Base-by-base conservation (phyloP, 2,329 filamentous ascomycete genomes). In the Chaetomium sp. region DNA sequence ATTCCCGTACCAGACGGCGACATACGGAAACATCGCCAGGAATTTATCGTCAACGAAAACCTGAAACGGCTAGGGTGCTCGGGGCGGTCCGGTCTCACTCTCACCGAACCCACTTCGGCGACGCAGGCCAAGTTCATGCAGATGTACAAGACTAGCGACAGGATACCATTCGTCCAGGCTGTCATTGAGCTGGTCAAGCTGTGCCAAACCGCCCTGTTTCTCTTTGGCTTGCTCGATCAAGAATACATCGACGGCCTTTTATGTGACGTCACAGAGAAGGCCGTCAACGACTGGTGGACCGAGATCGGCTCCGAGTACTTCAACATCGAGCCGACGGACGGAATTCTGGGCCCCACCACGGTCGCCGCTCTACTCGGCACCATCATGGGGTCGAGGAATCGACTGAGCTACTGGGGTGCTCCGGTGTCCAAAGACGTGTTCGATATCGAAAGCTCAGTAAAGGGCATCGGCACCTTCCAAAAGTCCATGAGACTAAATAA, bases 231-330 rank as follows among this genome's bases (percentile, higher is more conserved):
- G 68, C 76, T 97, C 5, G 86, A 89, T n/a, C 80, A 86, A 35
- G 88, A 91, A 61, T 97, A 95, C 68, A 88, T 89, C 6, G 94
- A 99, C 66, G 94, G 94, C 0, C 74, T 96, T 32, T 79, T 99
- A 3, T 99, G 94, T 69, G 94, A 99, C 72, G 79, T 94, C 44
- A 97, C 94, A 0, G 94, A 99, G 69, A 86, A 81, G 59, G 90
- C 91, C 1, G 84, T 97, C 64, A 87, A 86, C 59, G 89, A 96
- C 69, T 99, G 94, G 94, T 97, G 94, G 94, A 86, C 88, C 1
- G 89, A 96, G 65, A 87, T 96, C 57, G 94, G 94, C 1, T 86
- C 86, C 0, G 92, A 97, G 62, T 86, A 94, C 66, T 96, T 92
- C 75, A 95, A 92, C 54, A 82, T 91, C 37, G 94, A 97, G 70